Evolutionary conservation across 805 yeast genomes (phyloP).

Genomic region (Spencermartinsiella europaea): DNA sequence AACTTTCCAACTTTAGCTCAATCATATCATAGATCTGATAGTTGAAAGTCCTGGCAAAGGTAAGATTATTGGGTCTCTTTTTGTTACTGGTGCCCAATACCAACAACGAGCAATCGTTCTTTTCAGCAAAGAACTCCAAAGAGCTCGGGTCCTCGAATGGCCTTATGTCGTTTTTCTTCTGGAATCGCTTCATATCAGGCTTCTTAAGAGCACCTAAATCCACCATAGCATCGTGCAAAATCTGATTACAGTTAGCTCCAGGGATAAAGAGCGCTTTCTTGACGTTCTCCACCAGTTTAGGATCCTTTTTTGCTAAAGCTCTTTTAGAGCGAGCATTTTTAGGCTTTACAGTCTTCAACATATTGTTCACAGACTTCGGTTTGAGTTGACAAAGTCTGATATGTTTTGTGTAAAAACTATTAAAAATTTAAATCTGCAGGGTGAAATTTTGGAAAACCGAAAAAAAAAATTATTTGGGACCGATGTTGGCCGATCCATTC

Average conservation of each 20-base stretch:
- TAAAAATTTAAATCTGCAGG: too few relatives aligned
- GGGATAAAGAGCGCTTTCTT: slow-evolving; percentile 90
- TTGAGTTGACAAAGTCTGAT: too few relatives aligned
- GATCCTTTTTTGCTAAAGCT: slow-evolving; percentile 82
- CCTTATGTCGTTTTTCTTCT: slow-evolving; percentile 79
- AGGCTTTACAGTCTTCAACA: slow-evolving; percentile 39
- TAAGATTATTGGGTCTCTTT: slow-evolving; percentile 87
- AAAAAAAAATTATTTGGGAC: too few relatives aligned
- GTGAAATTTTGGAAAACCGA: too few relatives aligned
- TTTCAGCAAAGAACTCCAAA: slow-evolving; percentile 89
- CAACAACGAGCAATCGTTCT: slow-evolving; percentile 83
- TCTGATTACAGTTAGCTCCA: slow-evolving; percentile 73
- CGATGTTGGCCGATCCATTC: too few relatives aligned
- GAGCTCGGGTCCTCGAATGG: slow-evolving; percentile 89
- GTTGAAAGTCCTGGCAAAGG: slow-evolving; percentile 85
- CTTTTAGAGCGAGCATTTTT: slow-evolving; percentile 94
- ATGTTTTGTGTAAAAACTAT: too few relatives aligned
- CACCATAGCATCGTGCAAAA: slow-evolving; percentile 81
- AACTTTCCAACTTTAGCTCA: slow-evolving; percentile 69
- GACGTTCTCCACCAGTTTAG: slow-evolving; percentile 83
- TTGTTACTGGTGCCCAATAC: slow-evolving; percentile 78
- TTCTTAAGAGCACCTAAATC: slow-evolving; percentile 87
- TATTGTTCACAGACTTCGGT: too few relatives aligned
- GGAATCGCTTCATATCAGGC: slow-evolving; percentile 82
- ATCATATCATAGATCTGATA: slow-evolving; percentile 90